Base-by-base conservation (phyloP, 192 early-diverging fungal species). In the Backusella sp. region DNA sequence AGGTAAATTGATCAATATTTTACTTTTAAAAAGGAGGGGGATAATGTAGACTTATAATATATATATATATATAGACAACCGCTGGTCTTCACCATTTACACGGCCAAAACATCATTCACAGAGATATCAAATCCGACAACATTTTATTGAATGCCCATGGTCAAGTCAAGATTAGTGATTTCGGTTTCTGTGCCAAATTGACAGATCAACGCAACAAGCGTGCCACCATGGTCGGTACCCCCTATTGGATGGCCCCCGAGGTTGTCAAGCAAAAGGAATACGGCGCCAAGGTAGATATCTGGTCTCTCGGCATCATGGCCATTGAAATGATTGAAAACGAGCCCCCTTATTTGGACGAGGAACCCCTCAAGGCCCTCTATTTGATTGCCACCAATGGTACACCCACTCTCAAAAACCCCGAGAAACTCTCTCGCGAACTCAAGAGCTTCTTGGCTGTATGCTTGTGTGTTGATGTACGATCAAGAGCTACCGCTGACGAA, bases 261-360 rank as follows among this genome's bases (percentile, higher is more conserved):
- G 91, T 94, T 8, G 91, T 94, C 73, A 93, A 92, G 84, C 92
- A 93, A 73, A 93, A 92, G 77, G 86, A 90, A 49, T 94, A 92
- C 73, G 90, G 88, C 19, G 83, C 87, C 79, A 93, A 94, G 86
- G 91, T 94, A n/a, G 92, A 94, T 77, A 87, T 92, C 72, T 94
- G 96, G 96, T 96, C 94, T 9, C 84, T 97, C 67, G 96, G 96
- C 56, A 97, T 98, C 78, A 96, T 97, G 95, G 95, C 94, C 1
- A 96, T 97, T 70, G 96, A 98, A 84, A 97, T 98, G 96, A 90
- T 98, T 72, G 96, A 98, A 82, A 92, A 92, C 72, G 96, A 98
- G 79, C 96, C 96, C 17, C 96, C 96, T 67, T 98, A 98, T 75
- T 83, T 98, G 75, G 92, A 97, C 75, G 96, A 98, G 85, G 94